Evolutionary conservation across 805 yeast species (phyloP).

Genomic region (Candida maris): DNA sequence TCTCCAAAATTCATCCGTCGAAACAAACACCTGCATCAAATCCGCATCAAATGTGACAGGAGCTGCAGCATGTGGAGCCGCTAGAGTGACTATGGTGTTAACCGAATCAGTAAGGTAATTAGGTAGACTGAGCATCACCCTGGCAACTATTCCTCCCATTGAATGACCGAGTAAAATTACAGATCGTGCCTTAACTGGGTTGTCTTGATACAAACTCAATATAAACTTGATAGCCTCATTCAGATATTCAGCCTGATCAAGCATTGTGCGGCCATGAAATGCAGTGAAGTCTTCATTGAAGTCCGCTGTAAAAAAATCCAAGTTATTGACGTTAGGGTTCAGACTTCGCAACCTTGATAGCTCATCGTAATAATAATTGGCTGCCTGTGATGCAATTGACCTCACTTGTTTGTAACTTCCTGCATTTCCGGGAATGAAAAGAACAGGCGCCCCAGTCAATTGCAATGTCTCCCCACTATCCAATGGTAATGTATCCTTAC

Average conservation of each 20-base stretch:
- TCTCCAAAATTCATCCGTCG: conserved; percentile 79
- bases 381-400: conserved; percentile 82
- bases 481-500: conserved; percentile 52
- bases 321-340: conserved; percentile 37
- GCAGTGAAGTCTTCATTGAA: conserved; percentile 96
- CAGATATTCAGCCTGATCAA: conserved; percentile 89
- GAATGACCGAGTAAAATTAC: conserved; percentile 87
- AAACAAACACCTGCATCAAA: conserved; percentile 65
- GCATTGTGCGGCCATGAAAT: conserved; percentile 87
- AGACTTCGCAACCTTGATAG: conserved; percentile 23
- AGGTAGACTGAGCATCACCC: conserved; percentile 76
- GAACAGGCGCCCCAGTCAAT: conserved; percentile 74
- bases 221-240: conserved; percentile 85
- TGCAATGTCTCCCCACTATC: conserved; percentile 23
- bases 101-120: conserved; percentile 71
- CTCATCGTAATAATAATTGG: conserved; percentile 48
- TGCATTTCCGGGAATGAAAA: conserved; percentile 97
- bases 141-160: conserved; percentile 95
- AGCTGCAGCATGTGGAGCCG: conserved; percentile 90
- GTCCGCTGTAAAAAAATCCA: conserved; percentile 89
- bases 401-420: conserved; percentile 89
- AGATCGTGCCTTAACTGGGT: conserved; percentile 38
- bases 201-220: conserved; percentile 55
- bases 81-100: conserved; percentile 77
- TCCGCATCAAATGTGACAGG: conserved; percentile 95